These are phyloP conservation scores for Pascua sp. DNA, from an alignment of 1,284 basidiomycete genomes.

Conservation along the genomic window DNA sequence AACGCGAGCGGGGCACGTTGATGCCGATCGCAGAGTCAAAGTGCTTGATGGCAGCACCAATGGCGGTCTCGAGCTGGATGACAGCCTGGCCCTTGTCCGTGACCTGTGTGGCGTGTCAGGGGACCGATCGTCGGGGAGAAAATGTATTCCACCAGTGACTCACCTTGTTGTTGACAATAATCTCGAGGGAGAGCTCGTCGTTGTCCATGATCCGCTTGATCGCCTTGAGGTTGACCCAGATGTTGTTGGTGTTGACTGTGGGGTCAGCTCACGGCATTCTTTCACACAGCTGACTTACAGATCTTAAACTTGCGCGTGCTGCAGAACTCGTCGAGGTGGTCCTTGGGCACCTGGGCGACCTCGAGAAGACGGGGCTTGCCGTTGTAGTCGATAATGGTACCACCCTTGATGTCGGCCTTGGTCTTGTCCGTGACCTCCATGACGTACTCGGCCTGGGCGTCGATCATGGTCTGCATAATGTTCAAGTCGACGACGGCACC, in stretches of 20 bases:
- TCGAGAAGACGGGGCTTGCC: constrained; percentile 88
- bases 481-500: constrained; percentile 82
- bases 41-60: constrained; percentile 86
- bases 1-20: constrained; percentile 94
- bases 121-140: too few relatives aligned
- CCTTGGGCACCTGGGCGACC: constrained; percentile 96
- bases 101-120: constrained; percentile 31
- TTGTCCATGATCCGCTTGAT: constrained; percentile 92
- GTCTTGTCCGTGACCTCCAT: constrained; percentile 99
- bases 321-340: constrained; percentile 99
- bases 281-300: constrained; percentile 18
- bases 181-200: constrained; percentile 78
- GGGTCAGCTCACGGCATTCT: constrained; percentile 2
- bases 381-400: constrained; percentile 95
- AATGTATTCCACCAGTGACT: too few relatives aligned
- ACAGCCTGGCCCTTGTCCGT: constrained; percentile 84
- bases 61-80: constrained; percentile 87
- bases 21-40: constrained; percentile 77
- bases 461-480: constrained; percentile 76
- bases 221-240: constrained; percentile 78
- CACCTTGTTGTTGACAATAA: constrained; percentile 81
- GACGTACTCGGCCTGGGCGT: constrained; percentile 81
- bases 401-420: constrained; percentile 99
- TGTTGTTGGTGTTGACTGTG: constrained; percentile 73
- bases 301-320: constrained; percentile 75